A percentile compares a stretch with the other conserved stretches of the same genome.
Evolutionary conservation across 306 rosid species (phyloP).

Genomic region (Potentilla sterilis): DNA sequence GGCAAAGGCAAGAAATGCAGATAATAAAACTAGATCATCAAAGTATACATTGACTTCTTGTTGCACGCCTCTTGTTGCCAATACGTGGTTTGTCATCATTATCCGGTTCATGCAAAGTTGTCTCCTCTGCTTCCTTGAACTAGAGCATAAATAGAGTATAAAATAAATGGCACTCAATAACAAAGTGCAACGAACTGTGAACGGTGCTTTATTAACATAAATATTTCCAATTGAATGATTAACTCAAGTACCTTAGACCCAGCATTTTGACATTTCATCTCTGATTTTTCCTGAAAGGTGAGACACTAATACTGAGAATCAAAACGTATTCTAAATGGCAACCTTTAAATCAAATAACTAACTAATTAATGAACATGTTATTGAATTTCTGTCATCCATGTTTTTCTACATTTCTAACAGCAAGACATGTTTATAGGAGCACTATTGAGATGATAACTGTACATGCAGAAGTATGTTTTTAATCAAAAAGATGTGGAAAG

Average conservation of each 20-base stretch:
- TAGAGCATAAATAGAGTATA: conserved; percentile 19
- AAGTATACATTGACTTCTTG: conserved; percentile 66
- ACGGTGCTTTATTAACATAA: conserved; percentile 2
- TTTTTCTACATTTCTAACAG: neutral
- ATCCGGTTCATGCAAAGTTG: conserved; percentile 24
- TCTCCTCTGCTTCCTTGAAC: conserved; percentile 50
- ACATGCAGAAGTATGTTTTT: neutral
- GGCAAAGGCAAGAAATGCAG: neutral
- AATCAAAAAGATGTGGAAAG: neutral
- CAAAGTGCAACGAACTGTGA: conserved; percentile 14
- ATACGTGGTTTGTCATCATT: conserved; percentile 30
- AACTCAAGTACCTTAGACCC: conserved; percentile 38
- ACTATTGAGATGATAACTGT: neutral
- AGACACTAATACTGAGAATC: neutral
- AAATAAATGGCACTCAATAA: conserved; percentile 20
- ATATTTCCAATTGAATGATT: neutral
- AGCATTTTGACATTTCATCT: conserved; percentile 29
- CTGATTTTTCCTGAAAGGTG: conserved; percentile 48
- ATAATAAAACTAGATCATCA: neutral
- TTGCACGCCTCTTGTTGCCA: conserved; percentile 37
- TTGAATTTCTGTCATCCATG: neutral
- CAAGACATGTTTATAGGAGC: neutral
- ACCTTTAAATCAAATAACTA: neutral
- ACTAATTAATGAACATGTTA: too few species aligned
- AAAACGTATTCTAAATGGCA: neutral